phyloP scores from a whole-genome alignment of 1,284 basidiomycete genomes.

The Moesziomyces sp. region DNA sequence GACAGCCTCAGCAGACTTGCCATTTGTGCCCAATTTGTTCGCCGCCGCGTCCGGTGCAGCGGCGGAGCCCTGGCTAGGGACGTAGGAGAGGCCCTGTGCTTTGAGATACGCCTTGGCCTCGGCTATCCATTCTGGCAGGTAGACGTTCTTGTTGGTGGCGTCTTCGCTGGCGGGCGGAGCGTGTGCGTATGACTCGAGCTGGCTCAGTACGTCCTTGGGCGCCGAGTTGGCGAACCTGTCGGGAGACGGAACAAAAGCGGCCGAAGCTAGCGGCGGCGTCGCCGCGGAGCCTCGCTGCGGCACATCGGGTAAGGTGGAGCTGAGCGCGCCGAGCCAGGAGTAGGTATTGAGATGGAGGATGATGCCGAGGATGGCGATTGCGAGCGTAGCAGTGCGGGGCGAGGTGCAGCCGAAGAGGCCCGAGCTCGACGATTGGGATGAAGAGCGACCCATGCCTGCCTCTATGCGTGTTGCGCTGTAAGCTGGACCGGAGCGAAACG shows the following conservation, averaged over 20 bases:
- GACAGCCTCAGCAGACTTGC: slow-evolving; percentile 1
- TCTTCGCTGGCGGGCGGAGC: slow-evolving; percentile 6
- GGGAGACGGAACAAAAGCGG: slow-evolving; percentile 9
- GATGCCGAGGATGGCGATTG: slow-evolving; percentile 54
- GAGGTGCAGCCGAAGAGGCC: slow-evolving; percentile 37
- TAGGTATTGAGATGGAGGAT: slow-evolving; percentile 48
- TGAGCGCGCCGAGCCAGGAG: slow-evolving; percentile 43
- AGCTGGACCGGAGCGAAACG: too few species aligned
- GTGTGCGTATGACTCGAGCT: slow-evolving; percentile 11
- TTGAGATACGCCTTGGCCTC: slow-evolving; percentile 48
- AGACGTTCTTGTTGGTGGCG: slow-evolving; percentile 10
- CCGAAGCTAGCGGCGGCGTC: slow-evolving; percentile 7
- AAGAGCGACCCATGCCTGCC: slow-evolving; percentile 12
- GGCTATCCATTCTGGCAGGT: slow-evolving; percentile 36
- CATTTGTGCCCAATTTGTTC: background rate
- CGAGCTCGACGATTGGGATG: slow-evolving; percentile 12
- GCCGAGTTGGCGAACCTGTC: slow-evolving; percentile 28
- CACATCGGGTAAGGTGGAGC: slow-evolving; percentile 41
- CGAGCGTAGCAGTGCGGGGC: slow-evolving; percentile 46
- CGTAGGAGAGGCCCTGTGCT: slow-evolving; percentile 30
- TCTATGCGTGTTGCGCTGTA: background rate
- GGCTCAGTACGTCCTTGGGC: slow-evolving; percentile 20
- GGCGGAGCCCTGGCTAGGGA: slow-evolving; percentile 7
- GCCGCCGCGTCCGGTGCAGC: background rate
- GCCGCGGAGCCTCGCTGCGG: slow-evolving; percentile 19